Evolutionary conservation across 257 asterid genomes (phyloP), one percentile per base, ranked within the genome.

Genomic region (Lycium ferocissimum): DNA sequence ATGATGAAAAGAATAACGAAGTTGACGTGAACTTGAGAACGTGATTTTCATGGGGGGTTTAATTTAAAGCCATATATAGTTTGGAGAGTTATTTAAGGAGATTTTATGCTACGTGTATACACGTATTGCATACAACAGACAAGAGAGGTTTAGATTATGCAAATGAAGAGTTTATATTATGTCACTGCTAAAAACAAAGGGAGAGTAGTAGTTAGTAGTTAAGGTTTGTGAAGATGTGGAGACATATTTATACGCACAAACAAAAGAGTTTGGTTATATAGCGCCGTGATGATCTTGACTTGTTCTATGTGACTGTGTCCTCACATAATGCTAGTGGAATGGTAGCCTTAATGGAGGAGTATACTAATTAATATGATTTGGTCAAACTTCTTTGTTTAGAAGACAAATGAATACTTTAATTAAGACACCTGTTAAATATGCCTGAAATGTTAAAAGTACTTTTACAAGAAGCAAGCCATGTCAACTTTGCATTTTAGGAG

Each of bases 251-350:
- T 43, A 45, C 11, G 47, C 7, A 18, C 22, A 26, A 53, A 20
- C 13, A 71, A 79, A 86, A 83, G 62, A 59, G 35, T 61, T 0
- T 40, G 45, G 45, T 7, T 15, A 70, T 70, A 88, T 87, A 89
- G 93, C 90, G 88, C 88, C 93, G 91, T 90, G 89, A 75, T 72
- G 79, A 45, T 84, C 66, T 90, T 58, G 85, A 86, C 82, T 81
- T 88, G 85, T 40, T 84, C 65, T 7, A 7, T 14, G 26, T 53
- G 22, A 76, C 49, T 51, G 7, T 76, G 82, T 53, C 47, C 63
- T 76, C 65, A 26, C 63, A 47, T 76, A 51, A 9, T 51, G 63
- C 82, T 38, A 1, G 33, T 70, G 13, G 78, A 70, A 38, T 70
- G 49, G 75, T 67, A 37, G 22, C 76, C 13, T 37, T 35, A 66